These are phyloP conservation scores for Scleroderma bovista DNA, from an alignment of 768 basidiomycete genomes.

Conservation along the genomic window DNA sequence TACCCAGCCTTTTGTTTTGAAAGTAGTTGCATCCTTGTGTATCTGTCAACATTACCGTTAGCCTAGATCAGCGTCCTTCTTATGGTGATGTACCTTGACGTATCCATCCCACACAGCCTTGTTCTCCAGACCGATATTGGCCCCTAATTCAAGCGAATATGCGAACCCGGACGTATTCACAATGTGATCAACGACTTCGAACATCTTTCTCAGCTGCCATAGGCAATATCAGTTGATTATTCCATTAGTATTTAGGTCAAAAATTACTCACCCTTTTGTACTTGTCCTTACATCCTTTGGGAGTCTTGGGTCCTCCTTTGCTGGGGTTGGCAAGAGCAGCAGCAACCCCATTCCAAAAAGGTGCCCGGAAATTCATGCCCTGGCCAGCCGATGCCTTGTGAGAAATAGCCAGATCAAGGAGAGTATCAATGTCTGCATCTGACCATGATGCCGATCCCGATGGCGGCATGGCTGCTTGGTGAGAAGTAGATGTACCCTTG, in stretches of 20 bases:
- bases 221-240: background rate
- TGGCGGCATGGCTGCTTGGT: too few relatives aligned
- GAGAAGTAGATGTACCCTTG: background rate
- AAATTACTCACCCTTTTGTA: background rate
- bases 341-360: background rate
- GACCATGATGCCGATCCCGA: background rate
- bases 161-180: too few relatives aligned
- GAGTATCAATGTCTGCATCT: background rate
- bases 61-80: too few relatives aligned
- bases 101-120: too few relatives aligned
- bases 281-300: background rate
- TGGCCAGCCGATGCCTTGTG: background rate
- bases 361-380: background rate
- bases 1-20: too few relatives aligned
- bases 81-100: too few relatives aligned
- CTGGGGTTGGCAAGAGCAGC: background rate
- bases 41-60: too few relatives aligned
- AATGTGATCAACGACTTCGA: too few relatives aligned
- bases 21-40: too few relatives aligned
- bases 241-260: background rate
- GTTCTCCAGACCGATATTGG: too few relatives aligned
- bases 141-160: too few relatives aligned
- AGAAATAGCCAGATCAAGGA: background rate
- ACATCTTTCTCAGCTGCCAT: background rate
- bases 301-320: background rate